These are phyloP conservation scores for Vigna nakashimae DNA, from an alignment of 306 rosid species.

Conservation along the genomic window DNA sequence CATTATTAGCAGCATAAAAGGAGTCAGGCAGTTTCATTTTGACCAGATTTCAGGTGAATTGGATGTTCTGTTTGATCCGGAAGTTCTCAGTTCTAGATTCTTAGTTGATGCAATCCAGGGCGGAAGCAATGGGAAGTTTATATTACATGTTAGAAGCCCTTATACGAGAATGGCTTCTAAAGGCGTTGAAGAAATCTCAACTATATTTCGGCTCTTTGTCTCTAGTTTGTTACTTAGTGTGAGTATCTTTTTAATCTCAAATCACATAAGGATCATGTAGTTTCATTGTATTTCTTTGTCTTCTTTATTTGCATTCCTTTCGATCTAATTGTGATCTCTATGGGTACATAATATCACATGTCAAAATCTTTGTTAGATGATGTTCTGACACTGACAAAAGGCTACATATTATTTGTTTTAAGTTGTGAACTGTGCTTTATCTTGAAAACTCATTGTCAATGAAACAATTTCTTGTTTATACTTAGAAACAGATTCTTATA, in stretches of 20 bases:
- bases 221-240: slow-evolving; percentile 91
- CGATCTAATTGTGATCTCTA: slow-evolving; percentile 26
- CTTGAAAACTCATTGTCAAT: background rate
- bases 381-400: background rate
- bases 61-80: slow-evolving; percentile 85
- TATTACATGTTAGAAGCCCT: slow-evolving; percentile 76
- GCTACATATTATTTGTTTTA: background rate
- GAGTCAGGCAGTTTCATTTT: slow-evolving; percentile 70
- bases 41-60: slow-evolving; percentile 67
- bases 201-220: slow-evolving; percentile 79
- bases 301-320: slow-evolving; percentile 34
- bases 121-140: slow-evolving; percentile 72
- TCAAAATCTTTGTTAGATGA: slow-evolving; percentile 19
- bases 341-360: slow-evolving; percentile 12
- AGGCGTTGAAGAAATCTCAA: slow-evolving; percentile 69
- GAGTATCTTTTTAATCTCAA: slow-evolving; percentile 51
- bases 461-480: background rate
- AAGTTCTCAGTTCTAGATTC: slow-evolving; percentile 81
- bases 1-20: slow-evolving; percentile 69
- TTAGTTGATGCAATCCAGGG: slow-evolving; percentile 81
- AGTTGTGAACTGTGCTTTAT: background rate
- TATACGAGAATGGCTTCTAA: slow-evolving; percentile 83
- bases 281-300: slow-evolving; percentile 6
- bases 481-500: slow-evolving; percentile 4
- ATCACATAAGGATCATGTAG: slow-evolving; percentile 19